phyloP scores from a whole-genome alignment of 2,329 filamentous ascomycete genomes.

The Penicillium italicum region DNA sequence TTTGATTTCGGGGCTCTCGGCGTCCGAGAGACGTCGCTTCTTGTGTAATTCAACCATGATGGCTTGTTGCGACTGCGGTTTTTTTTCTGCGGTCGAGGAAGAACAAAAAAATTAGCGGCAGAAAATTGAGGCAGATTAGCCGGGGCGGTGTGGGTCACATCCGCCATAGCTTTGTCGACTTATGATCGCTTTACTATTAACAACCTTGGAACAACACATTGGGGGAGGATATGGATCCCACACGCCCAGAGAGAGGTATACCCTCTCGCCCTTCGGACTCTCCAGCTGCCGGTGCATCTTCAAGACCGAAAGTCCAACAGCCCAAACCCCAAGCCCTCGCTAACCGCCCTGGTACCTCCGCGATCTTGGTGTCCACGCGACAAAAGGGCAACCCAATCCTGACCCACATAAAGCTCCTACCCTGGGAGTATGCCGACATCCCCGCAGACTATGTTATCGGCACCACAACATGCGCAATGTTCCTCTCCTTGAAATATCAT shows the following conservation, averaged over 20 bases:
- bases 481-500: constrained; percentile 94
- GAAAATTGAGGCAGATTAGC: constrained; percentile 27
- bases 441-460: constrained; percentile 89
- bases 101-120: constrained; percentile 35
- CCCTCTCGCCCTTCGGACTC: constrained; percentile 39
- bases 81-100: constrained; percentile 14
- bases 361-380: constrained; percentile 83
- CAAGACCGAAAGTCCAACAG: constrained; percentile 64
- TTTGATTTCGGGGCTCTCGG: constrained; percentile 15
- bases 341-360: constrained; percentile 62
- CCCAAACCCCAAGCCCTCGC: constrained; percentile 84
- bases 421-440: constrained; percentile 98
- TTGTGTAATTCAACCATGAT: constrained; percentile 36
- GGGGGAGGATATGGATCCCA: neutral
- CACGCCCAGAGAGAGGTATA: neutral
- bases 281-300: constrained; percentile 15
- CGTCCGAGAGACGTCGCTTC: constrained; percentile 36
- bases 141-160: constrained; percentile 8
- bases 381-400: constrained; percentile 95
- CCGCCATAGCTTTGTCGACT: constrained; percentile 17
- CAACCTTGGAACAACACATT: neutral
- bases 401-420: constrained; percentile 71
- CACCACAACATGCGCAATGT: constrained; percentile 81
- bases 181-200: neutral
- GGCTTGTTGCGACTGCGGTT: constrained; percentile 9